These are phyloP conservation scores for Ascochyta pisi DNA, from an alignment of 2,329 filamentous ascomycete species.

Conservation along the genomic window DNA sequence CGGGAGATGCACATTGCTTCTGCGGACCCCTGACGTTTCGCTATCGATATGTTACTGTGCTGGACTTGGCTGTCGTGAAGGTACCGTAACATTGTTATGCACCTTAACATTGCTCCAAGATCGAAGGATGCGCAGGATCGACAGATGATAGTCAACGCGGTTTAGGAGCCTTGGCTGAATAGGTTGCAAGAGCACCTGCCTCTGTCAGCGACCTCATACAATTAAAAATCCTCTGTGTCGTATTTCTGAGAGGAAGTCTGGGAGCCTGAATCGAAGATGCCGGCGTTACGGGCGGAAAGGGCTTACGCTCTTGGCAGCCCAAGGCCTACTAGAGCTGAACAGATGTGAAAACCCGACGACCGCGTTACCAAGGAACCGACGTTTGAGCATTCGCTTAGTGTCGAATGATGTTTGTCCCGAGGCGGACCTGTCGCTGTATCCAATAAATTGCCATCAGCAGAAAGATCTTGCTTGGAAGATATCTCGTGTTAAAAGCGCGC, in stretches of 20 bases:
- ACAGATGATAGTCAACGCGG: not conserved
- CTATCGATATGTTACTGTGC: slow-evolving; percentile 8
- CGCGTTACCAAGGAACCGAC: slow-evolving; percentile 3
- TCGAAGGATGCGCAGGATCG: not conserved
- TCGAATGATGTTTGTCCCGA: slow-evolving; percentile 7
- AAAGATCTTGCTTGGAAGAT: slow-evolving; percentile 2
- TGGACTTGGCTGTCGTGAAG: slow-evolving; percentile 6
- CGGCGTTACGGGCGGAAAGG: slow-evolving; percentile 13
- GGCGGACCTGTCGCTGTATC: not conserved
- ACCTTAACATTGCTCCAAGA: not conserved
- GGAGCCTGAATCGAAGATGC: slow-evolving; percentile 3
- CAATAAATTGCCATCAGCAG: slow-evolving; percentile 8
- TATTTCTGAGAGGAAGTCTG: slow-evolving; percentile 4
- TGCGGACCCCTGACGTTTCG: slow-evolving; percentile 5
- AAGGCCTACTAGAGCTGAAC: slow-evolving; percentile 7
- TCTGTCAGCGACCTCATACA: slow-evolving; percentile 4
- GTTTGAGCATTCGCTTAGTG: slow-evolving; percentile 17
- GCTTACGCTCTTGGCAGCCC: slow-evolving; percentile 9
- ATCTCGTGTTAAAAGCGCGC: slow-evolving; percentile 1
- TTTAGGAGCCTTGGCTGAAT: slow-evolving; percentile 1
- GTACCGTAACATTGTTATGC: not conserved
- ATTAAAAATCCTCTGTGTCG: not conserved
- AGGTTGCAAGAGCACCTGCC: slow-evolving; percentile 1
- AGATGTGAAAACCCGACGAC: not conserved
- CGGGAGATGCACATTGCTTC: slow-evolving; percentile 13